phyloP scores from a whole-genome alignment of 2,329 filamentous ascomycete genomes.

The Paraconiothyrium brasiliense region DNA sequence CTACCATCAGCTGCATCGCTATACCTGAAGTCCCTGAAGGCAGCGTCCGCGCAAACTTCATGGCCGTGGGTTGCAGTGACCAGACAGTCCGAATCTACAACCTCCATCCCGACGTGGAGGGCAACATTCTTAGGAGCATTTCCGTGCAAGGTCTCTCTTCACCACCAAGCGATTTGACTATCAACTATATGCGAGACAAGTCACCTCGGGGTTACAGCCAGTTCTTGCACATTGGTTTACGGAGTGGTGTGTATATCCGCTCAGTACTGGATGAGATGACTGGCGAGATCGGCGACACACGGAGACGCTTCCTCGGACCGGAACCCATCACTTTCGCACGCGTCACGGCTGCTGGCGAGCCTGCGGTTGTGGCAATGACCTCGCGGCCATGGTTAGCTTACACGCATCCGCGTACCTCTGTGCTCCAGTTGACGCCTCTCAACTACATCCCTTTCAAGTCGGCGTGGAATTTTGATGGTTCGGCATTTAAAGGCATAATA shows the following conservation, averaged over 20 bases:
- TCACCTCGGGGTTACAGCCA: constrained; percentile 87
- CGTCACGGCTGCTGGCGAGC: constrained; percentile 85
- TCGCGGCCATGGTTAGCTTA: constrained; percentile 97
- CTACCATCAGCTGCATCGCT: constrained; percentile 93
- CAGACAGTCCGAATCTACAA: constrained; percentile 93
- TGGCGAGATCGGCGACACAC: constrained; percentile 92
- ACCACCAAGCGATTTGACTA: constrained; percentile 85
- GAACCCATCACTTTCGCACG: constrained; percentile 90
- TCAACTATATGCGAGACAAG: constrained; percentile 96
- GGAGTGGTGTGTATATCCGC: constrained; percentile 94
- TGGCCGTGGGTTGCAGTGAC: constrained; percentile 97
- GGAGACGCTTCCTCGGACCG: constrained; percentile 92
- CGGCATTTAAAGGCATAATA: constrained; percentile 94
- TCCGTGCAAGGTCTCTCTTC: constrained; percentile 94
- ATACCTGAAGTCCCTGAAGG: constrained; percentile 93
- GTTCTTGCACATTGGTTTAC: constrained; percentile 94
- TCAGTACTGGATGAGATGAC: constrained; percentile 96
- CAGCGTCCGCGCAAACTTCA: constrained; percentile 85
- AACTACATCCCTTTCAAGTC: constrained; percentile 90
- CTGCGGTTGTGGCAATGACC: constrained; percentile 87
- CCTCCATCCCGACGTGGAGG: constrained; percentile 84
- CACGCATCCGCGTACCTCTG: constrained; percentile 83
- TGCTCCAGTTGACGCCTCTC: constrained; percentile 90
- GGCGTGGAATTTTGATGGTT: constrained; percentile 96
- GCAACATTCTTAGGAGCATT: constrained; percentile 76